Conservation (phyloP, 108 stramenopile species). For the Nannochloropsis oceanica region DNA sequence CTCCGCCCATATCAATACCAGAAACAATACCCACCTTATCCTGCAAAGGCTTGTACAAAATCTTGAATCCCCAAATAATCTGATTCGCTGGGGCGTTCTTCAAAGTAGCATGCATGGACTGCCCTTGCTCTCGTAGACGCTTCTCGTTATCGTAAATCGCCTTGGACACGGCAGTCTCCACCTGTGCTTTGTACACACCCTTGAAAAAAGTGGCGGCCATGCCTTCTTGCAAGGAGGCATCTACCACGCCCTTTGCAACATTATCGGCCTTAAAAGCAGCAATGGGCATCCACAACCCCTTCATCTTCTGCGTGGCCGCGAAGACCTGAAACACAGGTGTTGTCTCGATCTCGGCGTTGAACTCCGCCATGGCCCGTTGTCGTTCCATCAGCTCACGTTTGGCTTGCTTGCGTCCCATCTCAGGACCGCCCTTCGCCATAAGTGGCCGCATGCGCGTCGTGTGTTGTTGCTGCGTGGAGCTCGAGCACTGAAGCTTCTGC, state of each 20-base stretch:
- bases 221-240: neutral
- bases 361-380: neutral
- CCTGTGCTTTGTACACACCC: neutral
- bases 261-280: neutral
- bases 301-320: neutral
- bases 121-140: neutral
- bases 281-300: neutral
- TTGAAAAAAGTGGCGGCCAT: neutral
- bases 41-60: neutral
- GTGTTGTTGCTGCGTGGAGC: neutral
- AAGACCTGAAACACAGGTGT: neutral
- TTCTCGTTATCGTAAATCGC: neutral
- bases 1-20: neutral
- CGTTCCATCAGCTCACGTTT: neutral
- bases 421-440: neutral
- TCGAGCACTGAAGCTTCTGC: neutral
- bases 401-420: neutral
- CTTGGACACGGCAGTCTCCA: neutral
- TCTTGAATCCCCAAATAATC: neutral
- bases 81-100: neutral
- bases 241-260: neutral
- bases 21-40: neutral
- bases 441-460: neutral
- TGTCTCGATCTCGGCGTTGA: neutral
- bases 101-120: neutral